phyloP scores from a whole-genome alignment of 768 basidiomycete genomes.

The Tephrocybe rancida region DNA sequence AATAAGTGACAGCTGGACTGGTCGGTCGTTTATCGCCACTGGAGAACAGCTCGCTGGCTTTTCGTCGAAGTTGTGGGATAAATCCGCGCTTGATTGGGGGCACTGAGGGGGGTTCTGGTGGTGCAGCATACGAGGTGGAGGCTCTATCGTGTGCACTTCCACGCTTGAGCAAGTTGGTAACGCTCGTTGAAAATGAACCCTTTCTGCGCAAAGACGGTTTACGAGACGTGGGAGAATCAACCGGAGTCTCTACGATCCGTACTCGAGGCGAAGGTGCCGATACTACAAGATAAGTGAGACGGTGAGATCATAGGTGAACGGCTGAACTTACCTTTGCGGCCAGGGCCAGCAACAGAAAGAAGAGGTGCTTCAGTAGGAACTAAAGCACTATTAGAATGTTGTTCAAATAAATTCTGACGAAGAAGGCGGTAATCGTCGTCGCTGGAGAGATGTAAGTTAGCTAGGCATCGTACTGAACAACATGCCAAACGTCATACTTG shows the following conservation, averaged over 20 bases:
- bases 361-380: constrained; percentile 31
- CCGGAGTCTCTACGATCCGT: constrained; percentile 11
- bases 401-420: constrained; percentile 68
- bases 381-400: constrained; percentile 40
- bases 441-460: constrained; percentile 34
- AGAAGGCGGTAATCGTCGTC: constrained; percentile 76
- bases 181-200: constrained; percentile 28
- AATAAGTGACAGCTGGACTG: constrained; percentile 11
- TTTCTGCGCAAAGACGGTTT: constrained; percentile 23
- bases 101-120: constrained; percentile 2
- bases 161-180: constrained; percentile 39
- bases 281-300: neutral
- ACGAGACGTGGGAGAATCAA: constrained; percentile 6
- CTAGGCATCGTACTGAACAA: neutral
- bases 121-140: constrained; percentile 3
- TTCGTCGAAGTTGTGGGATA: constrained; percentile 36
- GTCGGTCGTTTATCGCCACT: constrained; percentile 24
- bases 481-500: constrained; percentile 45
- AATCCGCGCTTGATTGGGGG: constrained; percentile 26
- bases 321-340: constrained; percentile 13
- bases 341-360: constrained; percentile 26
- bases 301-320: neutral
- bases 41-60: constrained; percentile 30
- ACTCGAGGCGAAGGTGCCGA: constrained; percentile 5
- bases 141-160: constrained; percentile 39